Evolutionary conservation across 331 rosid genomes (phyloP), one percentile per base, ranked within the genome.

Genomic region (Erythrophleum ivorense): DNA sequence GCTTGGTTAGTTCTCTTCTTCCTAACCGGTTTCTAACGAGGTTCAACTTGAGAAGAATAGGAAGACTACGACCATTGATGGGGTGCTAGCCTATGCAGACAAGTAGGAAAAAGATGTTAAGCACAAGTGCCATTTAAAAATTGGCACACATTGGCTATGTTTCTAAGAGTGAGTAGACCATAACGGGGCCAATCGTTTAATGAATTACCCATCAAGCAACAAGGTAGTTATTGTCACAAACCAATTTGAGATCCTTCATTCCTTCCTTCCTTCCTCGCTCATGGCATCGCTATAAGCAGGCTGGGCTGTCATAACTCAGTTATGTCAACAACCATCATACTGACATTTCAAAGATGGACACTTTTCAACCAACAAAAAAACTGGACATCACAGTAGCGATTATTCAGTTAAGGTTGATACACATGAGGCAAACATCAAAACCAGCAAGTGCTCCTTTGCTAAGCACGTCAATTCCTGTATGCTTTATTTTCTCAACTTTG

Each of bases 401-500:
- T 19, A 33, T 31, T 63, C 45, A 63, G 34, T 33, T 33, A 6
- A 63, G 45, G 21, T 63, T 63, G 5, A 33, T 13, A 33, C 45
- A 63, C 69, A 11, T 0, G 69, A 34, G 45, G 19, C 69, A 57
- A 41, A 58, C 74, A 66, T 78, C 80, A 50, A 57, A 81, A 82
- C 58, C 77, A 71, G 78, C 84, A 82, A 54, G 73, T 13, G 54
- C 46, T 78, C 69, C 74, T 71, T 65, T 78, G 60, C 49, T 9
- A 57, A 63, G 46, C 86, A 78, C 67, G 88, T 82, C 71, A 80
- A 63, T 82, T 71, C 76, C 85, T 78, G 87, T 84, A 73, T 81
- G 88, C 85, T 89, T 91, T 93, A 88, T 90, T 90, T 43, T 65
- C 78, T 78, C 80, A 78, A 86, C 85, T 78, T 57, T 53, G 81